phyloP scores from a whole-genome alignment of 2,329 filamentous ascomycete genomes.

The Paecilomyces dactylethromorphus region DNA sequence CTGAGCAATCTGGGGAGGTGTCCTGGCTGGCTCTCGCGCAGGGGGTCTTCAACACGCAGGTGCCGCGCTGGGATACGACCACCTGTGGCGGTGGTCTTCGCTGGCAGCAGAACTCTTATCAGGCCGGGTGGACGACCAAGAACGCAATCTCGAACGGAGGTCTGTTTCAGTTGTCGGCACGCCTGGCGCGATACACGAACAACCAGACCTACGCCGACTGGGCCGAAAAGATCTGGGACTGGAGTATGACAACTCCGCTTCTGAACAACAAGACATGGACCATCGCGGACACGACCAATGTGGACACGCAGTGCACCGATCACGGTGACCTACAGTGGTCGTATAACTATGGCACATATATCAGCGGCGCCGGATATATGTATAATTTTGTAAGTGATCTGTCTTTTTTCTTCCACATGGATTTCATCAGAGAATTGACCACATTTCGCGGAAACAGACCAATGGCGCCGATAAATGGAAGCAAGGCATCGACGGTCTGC shows the following conservation, averaged over 20 bases:
- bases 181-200: slow-evolving; percentile 69
- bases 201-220: slow-evolving; percentile 75
- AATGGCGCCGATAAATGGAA: slow-evolving; percentile 49
- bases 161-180: slow-evolving; percentile 54
- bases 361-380: slow-evolving; percentile 53
- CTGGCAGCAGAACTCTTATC: slow-evolving; percentile 80
- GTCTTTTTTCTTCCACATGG: not conserved
- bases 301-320: slow-evolving; percentile 43
- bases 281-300: slow-evolving; percentile 50
- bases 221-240: slow-evolving; percentile 62
- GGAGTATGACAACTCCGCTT: slow-evolving; percentile 48
- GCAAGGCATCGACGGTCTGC: slow-evolving; percentile 49
- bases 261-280: slow-evolving; percentile 46
- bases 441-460: slow-evolving; percentile 20
- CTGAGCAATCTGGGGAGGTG: slow-evolving; percentile 59
- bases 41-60: slow-evolving; percentile 75
- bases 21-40: slow-evolving; percentile 73
- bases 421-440: not conserved
- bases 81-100: slow-evolving; percentile 68
- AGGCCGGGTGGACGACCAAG: slow-evolving; percentile 59
- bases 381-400: slow-evolving; percentile 44
- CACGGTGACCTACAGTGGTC: slow-evolving; percentile 51
- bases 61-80: slow-evolving; percentile 60
- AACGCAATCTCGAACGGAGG: slow-evolving; percentile 54
- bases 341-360: slow-evolving; percentile 52